Evolutionary conservation across 129 eudicot genomes (phyloP).

Genomic region (Scalesia atractyloides): DNA sequence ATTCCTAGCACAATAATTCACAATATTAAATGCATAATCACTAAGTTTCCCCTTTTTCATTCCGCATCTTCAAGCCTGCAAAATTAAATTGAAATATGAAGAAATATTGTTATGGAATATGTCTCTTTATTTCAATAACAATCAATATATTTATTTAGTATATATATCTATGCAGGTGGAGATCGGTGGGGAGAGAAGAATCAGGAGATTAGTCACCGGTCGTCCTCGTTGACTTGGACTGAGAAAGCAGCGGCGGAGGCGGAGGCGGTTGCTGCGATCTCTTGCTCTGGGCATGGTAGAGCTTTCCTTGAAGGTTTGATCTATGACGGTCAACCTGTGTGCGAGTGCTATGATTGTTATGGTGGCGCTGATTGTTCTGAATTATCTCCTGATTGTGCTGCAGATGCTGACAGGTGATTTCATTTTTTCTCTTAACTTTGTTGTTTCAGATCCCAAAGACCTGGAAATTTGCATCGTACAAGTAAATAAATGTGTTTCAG

Average conservation of each 20-base stretch:
- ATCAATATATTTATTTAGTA: background rate
- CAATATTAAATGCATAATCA: no score
- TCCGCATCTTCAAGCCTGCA: no score
- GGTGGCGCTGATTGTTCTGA: constrained; percentile 1
- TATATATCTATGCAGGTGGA: background rate
- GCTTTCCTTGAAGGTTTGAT: constrained; percentile 11
- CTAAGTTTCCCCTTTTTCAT: no score
- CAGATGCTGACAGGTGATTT: background rate
- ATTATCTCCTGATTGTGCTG: constrained; percentile 8
- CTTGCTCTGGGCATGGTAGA: constrained; percentile 17
- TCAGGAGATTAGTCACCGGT: background rate
- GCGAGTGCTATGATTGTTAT: constrained; percentile 18
- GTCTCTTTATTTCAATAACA: background rate
- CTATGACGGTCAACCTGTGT: background rate
- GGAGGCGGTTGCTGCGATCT: constrained; percentile 13
- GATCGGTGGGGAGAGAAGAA: background rate
- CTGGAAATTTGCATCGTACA: no score
- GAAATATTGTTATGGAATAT: background rate
- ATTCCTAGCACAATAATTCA: no score
- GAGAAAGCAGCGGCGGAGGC: constrained; percentile 13
- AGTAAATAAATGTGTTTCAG: no score
- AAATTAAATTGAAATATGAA: background rate
- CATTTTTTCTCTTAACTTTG: background rate
- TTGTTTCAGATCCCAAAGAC: background rate
- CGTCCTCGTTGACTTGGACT: background rate